Conservation (phyloP, 2,329 filamentous ascomycete species). For the Paecilomyces sp. region DNA sequence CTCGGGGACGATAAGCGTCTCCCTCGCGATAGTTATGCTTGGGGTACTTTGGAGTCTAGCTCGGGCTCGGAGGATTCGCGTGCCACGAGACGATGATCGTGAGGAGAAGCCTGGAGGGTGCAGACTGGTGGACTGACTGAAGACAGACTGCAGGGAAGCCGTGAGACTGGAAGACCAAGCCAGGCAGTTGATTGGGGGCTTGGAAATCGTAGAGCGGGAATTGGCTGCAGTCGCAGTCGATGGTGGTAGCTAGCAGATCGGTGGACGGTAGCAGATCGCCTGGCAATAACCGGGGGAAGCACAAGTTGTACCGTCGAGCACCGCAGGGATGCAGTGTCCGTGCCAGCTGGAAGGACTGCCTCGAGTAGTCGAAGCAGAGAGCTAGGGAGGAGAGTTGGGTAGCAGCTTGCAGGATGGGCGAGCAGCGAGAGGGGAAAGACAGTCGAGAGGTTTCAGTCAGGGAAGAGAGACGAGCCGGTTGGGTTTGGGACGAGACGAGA, state of each 20-base stretch:
- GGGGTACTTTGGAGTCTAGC: background rate
- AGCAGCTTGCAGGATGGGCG: background rate
- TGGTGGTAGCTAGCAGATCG: background rate
- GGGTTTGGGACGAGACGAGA: background rate
- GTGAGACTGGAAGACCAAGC: background rate
- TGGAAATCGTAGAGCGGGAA: slow-evolving; percentile 13
- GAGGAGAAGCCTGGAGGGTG: background rate
- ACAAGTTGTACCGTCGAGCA: background rate
- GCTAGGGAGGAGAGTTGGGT: background rate
- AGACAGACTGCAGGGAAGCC: background rate
- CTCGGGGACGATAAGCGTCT: background rate
- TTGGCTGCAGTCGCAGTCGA: slow-evolving; percentile 9
- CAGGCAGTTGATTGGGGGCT: background rate
- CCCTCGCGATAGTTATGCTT: background rate
- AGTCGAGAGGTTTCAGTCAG: slow-evolving; percentile 12
- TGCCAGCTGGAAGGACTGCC: background rate
- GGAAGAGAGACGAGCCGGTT: slow-evolving; percentile 6
- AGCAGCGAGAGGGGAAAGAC: slow-evolving; percentile 2
- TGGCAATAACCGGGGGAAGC: background rate
- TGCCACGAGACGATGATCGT: background rate
- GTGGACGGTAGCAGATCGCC: background rate
- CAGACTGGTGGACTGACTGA: background rate
- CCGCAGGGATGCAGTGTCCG: background rate
- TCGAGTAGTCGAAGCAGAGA: too few relatives aligned
- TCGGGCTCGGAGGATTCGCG: background rate